Evolutionary conservation across 2,329 filamentous ascomycete species (phyloP).

Genomic region (Rhynchosporium secalis): DNA sequence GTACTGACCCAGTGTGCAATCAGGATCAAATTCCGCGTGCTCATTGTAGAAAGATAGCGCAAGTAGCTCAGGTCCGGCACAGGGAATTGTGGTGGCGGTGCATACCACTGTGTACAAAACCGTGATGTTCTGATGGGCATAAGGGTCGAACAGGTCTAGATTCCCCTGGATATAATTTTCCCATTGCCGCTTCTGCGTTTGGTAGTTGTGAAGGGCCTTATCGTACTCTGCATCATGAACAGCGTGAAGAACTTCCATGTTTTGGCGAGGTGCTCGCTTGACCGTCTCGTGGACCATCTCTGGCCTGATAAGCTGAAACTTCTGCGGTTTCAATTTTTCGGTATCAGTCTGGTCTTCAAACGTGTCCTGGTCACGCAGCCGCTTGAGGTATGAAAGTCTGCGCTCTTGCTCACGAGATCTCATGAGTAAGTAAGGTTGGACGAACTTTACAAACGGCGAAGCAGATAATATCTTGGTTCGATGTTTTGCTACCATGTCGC

Average conservation of each 20-base stretch:
- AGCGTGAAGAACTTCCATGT: slow-evolving; percentile 90
- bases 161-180: slow-evolving; percentile 91
- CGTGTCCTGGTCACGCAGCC: slow-evolving; percentile 74
- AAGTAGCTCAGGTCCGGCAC: slow-evolving; percentile 85
- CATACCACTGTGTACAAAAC: slow-evolving; percentile 93
- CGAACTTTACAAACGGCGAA: slow-evolving; percentile 94
- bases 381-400: slow-evolving; percentile 76
- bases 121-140: slow-evolving; percentile 93
- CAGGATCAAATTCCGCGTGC: slow-evolving; percentile 72
- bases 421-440: slow-evolving; percentile 89
- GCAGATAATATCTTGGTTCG: slow-evolving; percentile 91
- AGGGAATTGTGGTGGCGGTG: slow-evolving; percentile 90
- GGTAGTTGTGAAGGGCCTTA: slow-evolving; percentile 88
- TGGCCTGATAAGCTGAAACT: slow-evolving; percentile 88
- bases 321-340: slow-evolving; percentile 65
- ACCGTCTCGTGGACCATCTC: slow-evolving; percentile 91
- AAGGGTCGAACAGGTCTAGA: slow-evolving; percentile 87
- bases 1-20: slow-evolving; percentile 93
- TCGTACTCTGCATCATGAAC: slow-evolving; percentile 97
- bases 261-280: slow-evolving; percentile 77
- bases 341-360: slow-evolving; percentile 55
- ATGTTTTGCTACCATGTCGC: slow-evolving; percentile 90
- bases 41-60: slow-evolving; percentile 94
- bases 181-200: slow-evolving; percentile 94
- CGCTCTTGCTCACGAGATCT: slow-evolving; percentile 89